phyloP scores from a whole-genome alignment of 2,329 filamentous ascomycete species.

The Fusarium miscanthi region DNA sequence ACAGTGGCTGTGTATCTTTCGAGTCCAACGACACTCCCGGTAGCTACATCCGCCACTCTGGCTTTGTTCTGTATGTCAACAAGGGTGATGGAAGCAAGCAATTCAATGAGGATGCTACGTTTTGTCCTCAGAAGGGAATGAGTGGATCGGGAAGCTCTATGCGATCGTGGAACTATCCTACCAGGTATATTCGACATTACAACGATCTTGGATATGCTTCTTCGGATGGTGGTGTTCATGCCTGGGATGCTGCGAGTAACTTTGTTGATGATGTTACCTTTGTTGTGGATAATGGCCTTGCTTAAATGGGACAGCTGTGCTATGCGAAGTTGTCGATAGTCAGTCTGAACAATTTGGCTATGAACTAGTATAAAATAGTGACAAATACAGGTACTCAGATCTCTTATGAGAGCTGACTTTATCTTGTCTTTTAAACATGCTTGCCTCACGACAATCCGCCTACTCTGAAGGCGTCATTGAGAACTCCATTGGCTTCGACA shows the following conservation, averaged over 20 bases:
- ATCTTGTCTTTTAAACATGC: neutral
- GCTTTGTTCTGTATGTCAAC: neutral
- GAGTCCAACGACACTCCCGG: conserved; percentile 23
- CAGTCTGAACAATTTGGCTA: neutral
- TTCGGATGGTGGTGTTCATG: conserved; percentile 18
- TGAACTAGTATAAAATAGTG: neutral
- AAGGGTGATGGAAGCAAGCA: conserved; percentile 6
- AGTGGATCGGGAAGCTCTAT: conserved; percentile 4
- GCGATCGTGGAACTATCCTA: conserved; percentile 28
- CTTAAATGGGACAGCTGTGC: neutral
- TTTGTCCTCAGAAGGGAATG: conserved; percentile 21
- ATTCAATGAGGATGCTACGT: conserved; percentile 22
- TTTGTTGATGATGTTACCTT: conserved; percentile 20
- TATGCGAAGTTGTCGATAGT: neutral
- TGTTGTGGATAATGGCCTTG: neutral
- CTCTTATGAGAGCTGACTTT: neutral
- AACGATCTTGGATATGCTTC: conserved; percentile 1
- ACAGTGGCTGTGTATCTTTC: conserved; percentile 20
- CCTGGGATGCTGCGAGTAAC: neutral
- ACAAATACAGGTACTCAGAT: neutral
- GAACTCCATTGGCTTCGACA: conserved; percentile 23
- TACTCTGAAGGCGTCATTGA: neutral
- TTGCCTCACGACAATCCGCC: fast-evolving
- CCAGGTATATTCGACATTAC: conserved; percentile 19
- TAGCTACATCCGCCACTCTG: conserved; percentile 11